These are phyloP conservation scores for Lipomyces anomalus DNA, from an alignment of 805 yeast species.

Conservation along the genomic window DNA sequence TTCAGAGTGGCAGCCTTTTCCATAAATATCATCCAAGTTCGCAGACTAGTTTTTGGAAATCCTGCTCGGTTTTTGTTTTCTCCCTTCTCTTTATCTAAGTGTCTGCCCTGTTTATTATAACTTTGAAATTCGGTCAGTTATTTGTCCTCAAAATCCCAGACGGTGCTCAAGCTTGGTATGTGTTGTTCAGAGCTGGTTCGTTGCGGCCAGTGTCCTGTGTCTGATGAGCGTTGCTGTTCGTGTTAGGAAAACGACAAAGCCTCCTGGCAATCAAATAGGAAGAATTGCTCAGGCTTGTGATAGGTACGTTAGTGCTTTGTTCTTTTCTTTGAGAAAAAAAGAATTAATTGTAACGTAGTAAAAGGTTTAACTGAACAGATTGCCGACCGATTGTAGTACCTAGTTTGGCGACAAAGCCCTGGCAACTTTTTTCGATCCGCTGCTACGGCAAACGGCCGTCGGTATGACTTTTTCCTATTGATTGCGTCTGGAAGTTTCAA, in stretches of 20 bases:
- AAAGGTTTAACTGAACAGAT: too few species aligned
- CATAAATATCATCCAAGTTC: too few species aligned
- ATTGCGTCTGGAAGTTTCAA: neutral
- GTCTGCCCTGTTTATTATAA: too few species aligned
- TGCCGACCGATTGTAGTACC: neutral
- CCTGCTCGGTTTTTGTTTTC: too few species aligned
- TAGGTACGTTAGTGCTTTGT: slow-evolving; percentile 45
- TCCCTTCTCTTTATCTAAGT: too few species aligned
- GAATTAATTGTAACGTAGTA: slow-evolving; percentile 40
- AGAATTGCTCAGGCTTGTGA: slow-evolving; percentile 91
- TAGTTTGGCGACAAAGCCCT: slow-evolving; percentile 5
- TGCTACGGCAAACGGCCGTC: slow-evolving; percentile 62
- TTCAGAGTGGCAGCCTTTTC: too few species aligned
- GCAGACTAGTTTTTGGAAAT: too few species aligned
- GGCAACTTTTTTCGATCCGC: slow-evolving; percentile 33
- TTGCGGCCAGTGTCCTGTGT: too few species aligned
- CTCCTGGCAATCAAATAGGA: slow-evolving; percentile 60
- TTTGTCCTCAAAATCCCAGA: slow-evolving; percentile 35
- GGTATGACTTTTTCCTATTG: neutral
- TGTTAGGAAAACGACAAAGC: slow-evolving; percentile 52
- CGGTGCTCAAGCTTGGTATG: slow-evolving; percentile 38
- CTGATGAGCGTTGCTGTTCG: too few species aligned
- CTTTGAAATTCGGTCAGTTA: too few species aligned
- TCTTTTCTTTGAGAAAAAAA: slow-evolving; percentile 45
- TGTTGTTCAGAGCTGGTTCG: too few species aligned